Percentiles rank a stretch among this genome's conserved stretches.
Conservation (phyloP, 371 early-diverging fungal genomes). For the Rhizomucor miehei region DNA sequence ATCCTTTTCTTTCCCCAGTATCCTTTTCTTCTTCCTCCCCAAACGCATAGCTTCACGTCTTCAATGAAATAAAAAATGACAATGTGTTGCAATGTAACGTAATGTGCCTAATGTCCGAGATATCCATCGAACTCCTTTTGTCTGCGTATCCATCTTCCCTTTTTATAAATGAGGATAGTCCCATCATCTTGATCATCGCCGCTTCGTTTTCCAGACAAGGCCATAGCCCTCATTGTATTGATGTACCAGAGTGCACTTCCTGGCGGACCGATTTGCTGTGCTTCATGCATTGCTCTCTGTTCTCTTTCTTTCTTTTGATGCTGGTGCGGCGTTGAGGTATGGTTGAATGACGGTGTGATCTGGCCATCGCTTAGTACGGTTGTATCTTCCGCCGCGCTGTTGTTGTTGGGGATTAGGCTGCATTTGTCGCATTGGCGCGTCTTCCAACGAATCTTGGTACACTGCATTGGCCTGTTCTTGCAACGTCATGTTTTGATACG, state of each 20-base stretch:
- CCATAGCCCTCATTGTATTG: background rate
- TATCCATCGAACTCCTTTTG: slow-evolving; percentile 2
- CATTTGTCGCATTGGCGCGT: slow-evolving; percentile 8
- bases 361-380: background rate
- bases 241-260: slow-evolving; percentile 4
- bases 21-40: no score
- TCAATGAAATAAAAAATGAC: no score
- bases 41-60: no score
- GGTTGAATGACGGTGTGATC: background rate
- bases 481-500: slow-evolving; percentile 33
- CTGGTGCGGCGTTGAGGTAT: background rate
- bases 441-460: slow-evolving; percentile 10
- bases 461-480: slow-evolving; percentile 14
- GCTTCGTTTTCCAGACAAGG: background rate
- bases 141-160: background rate
- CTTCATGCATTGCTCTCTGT: slow-evolving; percentile 3
- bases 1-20: no score
- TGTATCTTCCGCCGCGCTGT: background rate
- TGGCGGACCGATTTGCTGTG: slow-evolving; percentile 2
- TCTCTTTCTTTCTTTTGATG: slow-evolving; percentile 5
- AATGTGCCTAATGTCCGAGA: no score
- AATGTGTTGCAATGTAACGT: no score
- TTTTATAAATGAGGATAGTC: background rate
- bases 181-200: background rate
- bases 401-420: background rate